These are phyloP conservation scores for Botrytis fragariae DNA, from an alignment of 2,329 filamentous ascomycete genomes.

Conservation along the genomic window DNA sequence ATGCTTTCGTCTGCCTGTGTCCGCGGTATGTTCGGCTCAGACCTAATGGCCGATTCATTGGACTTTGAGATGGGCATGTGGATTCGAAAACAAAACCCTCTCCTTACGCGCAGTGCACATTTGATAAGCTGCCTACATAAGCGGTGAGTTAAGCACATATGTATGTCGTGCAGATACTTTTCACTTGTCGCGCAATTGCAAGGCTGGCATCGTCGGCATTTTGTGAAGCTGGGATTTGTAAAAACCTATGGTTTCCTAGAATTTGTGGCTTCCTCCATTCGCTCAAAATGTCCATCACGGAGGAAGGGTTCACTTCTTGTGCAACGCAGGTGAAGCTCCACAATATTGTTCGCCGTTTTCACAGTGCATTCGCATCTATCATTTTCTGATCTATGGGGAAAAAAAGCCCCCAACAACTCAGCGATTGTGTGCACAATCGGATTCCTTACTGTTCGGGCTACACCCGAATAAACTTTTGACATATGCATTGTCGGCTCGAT, in stretches of 20 bases:
- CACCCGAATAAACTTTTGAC: neutral
- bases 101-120: neutral
- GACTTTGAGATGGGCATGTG: neutral
- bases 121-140: neutral
- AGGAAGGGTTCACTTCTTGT: neutral
- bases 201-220: neutral
- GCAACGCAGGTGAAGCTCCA: neutral
- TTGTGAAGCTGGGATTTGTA: neutral
- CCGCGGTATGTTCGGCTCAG: neutral
- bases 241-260: neutral
- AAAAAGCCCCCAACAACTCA: neutral
- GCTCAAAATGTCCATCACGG: neutral
- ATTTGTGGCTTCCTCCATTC: neutral
- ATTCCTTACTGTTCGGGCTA: neutral
- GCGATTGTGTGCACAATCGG: neutral
- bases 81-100: neutral
- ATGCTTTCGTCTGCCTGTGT: neutral
- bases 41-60: neutral
- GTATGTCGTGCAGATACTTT: constrained; percentile 1
- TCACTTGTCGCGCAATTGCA: neutral
- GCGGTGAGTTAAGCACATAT: constrained; percentile 3
- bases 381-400: neutral
- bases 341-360: neutral
- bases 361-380: neutral
- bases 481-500: neutral